These are phyloP conservation scores for Elsinoe perseae DNA, from an alignment of 2,329 filamentous ascomycete genomes.

Conservation along the genomic window DNA sequence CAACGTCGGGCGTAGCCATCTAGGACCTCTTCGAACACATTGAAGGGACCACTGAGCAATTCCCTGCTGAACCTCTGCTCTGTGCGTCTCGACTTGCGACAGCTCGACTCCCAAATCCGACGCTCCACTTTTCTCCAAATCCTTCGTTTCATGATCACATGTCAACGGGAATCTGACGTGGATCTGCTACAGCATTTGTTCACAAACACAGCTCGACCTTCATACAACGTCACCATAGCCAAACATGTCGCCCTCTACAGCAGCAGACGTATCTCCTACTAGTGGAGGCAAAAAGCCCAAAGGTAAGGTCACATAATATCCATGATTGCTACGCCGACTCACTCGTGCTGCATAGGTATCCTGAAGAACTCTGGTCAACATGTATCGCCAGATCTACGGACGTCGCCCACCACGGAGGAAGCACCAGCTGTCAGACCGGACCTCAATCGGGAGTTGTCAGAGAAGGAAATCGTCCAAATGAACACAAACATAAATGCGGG, in stretches of 20 bases:
- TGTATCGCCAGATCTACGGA: slow-evolving; percentile 41
- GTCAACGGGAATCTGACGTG: slow-evolving; percentile 2
- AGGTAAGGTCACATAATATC: slow-evolving; percentile 4
- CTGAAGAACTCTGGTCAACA: slow-evolving; percentile 75
- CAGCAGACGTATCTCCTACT: slow-evolving; percentile 8
- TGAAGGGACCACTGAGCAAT: background rate
- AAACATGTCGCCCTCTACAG: slow-evolving; percentile 3
- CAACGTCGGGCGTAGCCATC: background rate
- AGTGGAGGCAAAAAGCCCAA: slow-evolving; percentile 9
- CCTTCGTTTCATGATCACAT: slow-evolving; percentile 15
- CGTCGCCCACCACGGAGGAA: slow-evolving; percentile 38
- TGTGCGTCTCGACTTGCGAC: background rate
- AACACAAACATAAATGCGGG: slow-evolving; percentile 95
- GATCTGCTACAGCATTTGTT: background rate
- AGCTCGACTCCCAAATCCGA: background rate
- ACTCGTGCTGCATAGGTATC: slow-evolving; percentile 57
- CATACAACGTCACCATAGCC: background rate
- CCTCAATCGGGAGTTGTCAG: slow-evolving; percentile 49
- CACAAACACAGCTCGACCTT: background rate
- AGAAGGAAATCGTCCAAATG: slow-evolving; percentile 84
- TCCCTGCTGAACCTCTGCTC: background rate
- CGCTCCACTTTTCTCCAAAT: slow-evolving; percentile 11
- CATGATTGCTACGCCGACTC: slow-evolving; percentile 13
- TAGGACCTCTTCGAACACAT: background rate
- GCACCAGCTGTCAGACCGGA: slow-evolving; percentile 32